Evolutionary conservation across 2,329 filamentous ascomycete genomes (phyloP).

Genomic region (Aulographum hederae): DNA sequence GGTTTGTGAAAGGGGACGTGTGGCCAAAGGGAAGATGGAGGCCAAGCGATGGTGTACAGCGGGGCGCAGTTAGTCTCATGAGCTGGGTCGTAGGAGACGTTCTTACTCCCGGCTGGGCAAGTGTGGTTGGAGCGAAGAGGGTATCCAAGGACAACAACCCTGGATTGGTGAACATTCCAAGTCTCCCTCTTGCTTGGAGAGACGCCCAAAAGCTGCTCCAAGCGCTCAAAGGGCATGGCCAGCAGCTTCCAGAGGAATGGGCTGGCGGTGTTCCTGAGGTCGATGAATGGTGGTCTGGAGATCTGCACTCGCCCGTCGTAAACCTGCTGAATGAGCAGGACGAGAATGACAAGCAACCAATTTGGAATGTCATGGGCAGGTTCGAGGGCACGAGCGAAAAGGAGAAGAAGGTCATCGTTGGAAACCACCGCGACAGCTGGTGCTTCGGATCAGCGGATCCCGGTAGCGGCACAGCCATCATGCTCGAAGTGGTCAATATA

Average conservation of each 20-base stretch:
- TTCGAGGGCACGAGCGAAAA: constrained; percentile 67
- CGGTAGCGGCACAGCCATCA: constrained; percentile 69
- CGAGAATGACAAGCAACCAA: constrained; percentile 58
- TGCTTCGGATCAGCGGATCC: constrained; percentile 75
- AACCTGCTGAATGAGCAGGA: constrained; percentile 76
- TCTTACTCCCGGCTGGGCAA: constrained; percentile 77
- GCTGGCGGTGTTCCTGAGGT: constrained; percentile 58
- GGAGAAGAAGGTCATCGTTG: constrained; percentile 72
- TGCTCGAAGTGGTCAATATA: constrained; percentile 74
- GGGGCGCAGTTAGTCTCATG: constrained; percentile 63
- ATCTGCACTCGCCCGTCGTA: constrained; percentile 54
- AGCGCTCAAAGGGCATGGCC: constrained; percentile 56
- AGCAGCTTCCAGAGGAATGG: constrained; percentile 53
- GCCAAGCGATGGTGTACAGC: constrained; percentile 65
- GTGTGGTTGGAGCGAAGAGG: constrained; percentile 44
- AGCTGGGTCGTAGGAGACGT: constrained; percentile 79
- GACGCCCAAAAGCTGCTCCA: constrained; percentile 69
- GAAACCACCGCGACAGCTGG: constrained; percentile 88
- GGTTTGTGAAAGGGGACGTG: constrained; percentile 52
- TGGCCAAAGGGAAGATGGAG: constrained; percentile 66
- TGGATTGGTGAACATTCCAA: constrained; percentile 69
- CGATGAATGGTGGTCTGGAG: constrained; percentile 70
- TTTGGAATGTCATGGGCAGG: constrained; percentile 80
- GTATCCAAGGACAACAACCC: constrained; percentile 45
- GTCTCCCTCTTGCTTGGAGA: constrained; percentile 74